Conservation (phyloP, 768 basidiomycete genomes). For the Dendrothele bispora region DNA sequence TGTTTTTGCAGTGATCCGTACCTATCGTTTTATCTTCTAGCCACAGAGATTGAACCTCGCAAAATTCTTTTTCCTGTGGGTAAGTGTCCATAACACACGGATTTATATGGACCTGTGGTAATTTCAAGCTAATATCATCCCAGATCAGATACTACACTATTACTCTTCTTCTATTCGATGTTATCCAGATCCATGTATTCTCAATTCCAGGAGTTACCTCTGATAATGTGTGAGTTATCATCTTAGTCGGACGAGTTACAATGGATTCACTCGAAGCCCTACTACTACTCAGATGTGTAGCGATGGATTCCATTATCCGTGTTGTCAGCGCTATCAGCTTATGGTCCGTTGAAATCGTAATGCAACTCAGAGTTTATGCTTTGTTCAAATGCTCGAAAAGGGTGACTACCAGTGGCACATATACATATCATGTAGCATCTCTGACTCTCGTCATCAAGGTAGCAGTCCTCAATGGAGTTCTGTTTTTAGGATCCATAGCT, state of each 20-base stretch:
- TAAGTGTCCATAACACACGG: slow-evolving; percentile 12
- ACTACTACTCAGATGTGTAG: slow-evolving; percentile 38
- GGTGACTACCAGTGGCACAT: too few relatives aligned
- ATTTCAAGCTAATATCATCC: too few relatives aligned
- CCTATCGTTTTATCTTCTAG: slow-evolving; percentile 19
- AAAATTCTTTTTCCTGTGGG: slow-evolving; percentile 44
- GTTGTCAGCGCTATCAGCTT: slow-evolving; percentile 43
- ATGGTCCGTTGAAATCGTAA: slow-evolving; percentile 49
- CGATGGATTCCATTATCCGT: slow-evolving; percentile 42
- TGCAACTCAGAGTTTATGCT: slow-evolving; percentile 47
- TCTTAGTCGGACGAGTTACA: slow-evolving; percentile 2
- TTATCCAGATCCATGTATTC: slow-evolving; percentile 45
- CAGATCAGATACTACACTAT: slow-evolving; percentile 52
- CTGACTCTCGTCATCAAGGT: too few relatives aligned
- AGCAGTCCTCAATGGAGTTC: slow-evolving; percentile 34
- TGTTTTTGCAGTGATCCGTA: not conserved
- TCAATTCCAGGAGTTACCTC: slow-evolving; percentile 35
- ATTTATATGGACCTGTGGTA: not conserved
- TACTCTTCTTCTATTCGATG: slow-evolving; percentile 41
- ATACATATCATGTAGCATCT: too few relatives aligned
- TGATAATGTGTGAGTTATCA: slow-evolving; percentile 36
- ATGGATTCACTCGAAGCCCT: not conserved
- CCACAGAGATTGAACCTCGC: slow-evolving; percentile 31
- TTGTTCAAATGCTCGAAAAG: slow-evolving; percentile 39
- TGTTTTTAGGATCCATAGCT: slow-evolving; percentile 42